Evolutionary conservation across 495 filamentous ascomycete species (phyloP).

Genomic region (Annulohypoxylon moriforme): DNA sequence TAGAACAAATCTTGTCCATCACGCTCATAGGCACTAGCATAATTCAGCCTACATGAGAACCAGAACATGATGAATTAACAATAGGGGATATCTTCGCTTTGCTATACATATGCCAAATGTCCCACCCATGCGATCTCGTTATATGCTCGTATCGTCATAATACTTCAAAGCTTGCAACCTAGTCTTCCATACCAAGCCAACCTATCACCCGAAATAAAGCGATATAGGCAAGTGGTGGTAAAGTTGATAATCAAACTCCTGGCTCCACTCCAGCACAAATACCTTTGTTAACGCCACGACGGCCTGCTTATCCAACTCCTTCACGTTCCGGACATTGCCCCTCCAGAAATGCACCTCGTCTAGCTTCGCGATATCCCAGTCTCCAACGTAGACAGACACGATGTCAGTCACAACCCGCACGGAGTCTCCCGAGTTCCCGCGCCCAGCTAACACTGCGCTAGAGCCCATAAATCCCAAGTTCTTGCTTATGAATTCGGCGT

Average conservation of each 20-base stretch:
- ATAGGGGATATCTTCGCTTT: neutral
- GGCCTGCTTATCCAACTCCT: slow-evolving; percentile 22
- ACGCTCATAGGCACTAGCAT: too few species aligned
- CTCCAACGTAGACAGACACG: slow-evolving; percentile 22
- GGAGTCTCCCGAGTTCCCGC: slow-evolving; percentile 50
- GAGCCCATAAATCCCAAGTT: slow-evolving; percentile 47
- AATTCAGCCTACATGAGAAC: too few species aligned
- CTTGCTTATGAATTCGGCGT: slow-evolving; percentile 39
- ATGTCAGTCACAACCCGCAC: slow-evolving; percentile 48
- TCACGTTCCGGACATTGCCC: neutral
- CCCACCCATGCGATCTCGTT: neutral
- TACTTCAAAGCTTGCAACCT: neutral
- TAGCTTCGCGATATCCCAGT: slow-evolving; percentile 17
- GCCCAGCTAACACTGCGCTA: slow-evolving; percentile 44
- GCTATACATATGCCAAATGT: neutral
- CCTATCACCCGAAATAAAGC: slow-evolving; percentile 42
- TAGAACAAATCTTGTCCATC: too few species aligned
- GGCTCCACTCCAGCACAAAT: slow-evolving; percentile 55
- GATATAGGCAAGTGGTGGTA: slow-evolving; percentile 52
- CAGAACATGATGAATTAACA: neutral
- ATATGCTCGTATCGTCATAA: neutral
- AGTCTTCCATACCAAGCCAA: neutral
- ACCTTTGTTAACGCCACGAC: slow-evolving; percentile 52
- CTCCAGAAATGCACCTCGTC: slow-evolving; percentile 43
- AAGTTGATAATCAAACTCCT: slow-evolving; percentile 55